A percentile compares a stretch with the other conserved stretches of the same genome.
These are phyloP conservation scores for Beauveria asiatica DNA, from an alignment of 2,329 filamentous ascomycete species.

Conservation along the genomic window DNA sequence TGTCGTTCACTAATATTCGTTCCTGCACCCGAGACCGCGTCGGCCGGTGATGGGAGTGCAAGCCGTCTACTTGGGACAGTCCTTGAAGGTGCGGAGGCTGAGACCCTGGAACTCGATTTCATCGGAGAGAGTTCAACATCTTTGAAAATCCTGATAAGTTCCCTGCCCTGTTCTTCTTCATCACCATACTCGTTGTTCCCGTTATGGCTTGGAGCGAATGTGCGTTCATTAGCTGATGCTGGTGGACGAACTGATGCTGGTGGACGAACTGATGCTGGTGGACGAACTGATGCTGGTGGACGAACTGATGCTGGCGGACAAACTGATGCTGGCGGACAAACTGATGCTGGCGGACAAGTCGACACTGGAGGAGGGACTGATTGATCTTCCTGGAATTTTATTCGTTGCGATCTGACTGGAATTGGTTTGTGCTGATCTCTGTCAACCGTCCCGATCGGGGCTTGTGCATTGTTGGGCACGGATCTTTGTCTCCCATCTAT, in stretches of 20 bases:
- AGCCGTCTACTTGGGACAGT: neutral
- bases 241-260: neutral
- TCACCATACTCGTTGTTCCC: neutral
- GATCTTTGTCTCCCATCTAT: slow-evolving; percentile 40
- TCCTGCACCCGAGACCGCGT: neutral
- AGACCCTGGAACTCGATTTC: neutral
- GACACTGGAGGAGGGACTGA: neutral
- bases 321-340: neutral
- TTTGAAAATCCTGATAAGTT: neutral
- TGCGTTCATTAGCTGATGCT: neutral
- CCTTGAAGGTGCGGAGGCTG: neutral
- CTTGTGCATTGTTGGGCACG: neutral
- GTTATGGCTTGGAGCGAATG: neutral
- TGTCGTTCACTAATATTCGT: neutral
- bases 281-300: neutral
- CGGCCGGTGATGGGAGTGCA: neutral
- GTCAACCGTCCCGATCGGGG: neutral
- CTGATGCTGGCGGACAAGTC: neutral
- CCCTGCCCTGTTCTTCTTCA: neutral
- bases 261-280: neutral
- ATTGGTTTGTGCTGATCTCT: neutral
- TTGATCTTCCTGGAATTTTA: slow-evolving; percentile 1
- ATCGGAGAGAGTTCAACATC: neutral
- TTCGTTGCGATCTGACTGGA: neutral
- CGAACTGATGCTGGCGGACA: neutral